A percentile compares a stretch with the other conserved stretches of the same genome.
Evolutionary conservation across 495 filamentous ascomycete genomes (phyloP).

Genomic region (Acidiella bohemica): DNA sequence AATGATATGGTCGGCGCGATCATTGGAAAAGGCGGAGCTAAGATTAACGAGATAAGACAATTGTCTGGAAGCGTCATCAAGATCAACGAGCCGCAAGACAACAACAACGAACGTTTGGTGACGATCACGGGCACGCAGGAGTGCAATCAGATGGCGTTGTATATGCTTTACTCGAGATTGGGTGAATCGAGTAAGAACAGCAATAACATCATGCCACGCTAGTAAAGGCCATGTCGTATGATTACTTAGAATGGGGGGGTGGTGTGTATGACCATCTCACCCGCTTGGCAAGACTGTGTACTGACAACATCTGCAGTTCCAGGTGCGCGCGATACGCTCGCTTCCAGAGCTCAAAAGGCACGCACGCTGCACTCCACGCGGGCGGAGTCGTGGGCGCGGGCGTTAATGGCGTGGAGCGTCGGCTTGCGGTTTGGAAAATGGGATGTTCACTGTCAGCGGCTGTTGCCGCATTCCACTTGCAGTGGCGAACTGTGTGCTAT

Average conservation of each 20-base stretch:
- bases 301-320: too few species aligned
- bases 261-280: too few species aligned
- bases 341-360: too few species aligned
- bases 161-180: slow-evolving; percentile 95
- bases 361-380: too few species aligned
- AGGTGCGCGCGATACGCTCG: too few species aligned
- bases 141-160: slow-evolving; percentile 97
- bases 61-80: slow-evolving; percentile 97
- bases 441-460: slow-evolving; percentile 1
- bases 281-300: too few species aligned
- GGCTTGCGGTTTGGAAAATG: too few species aligned
- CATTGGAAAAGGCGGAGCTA: slow-evolving; percentile 94
- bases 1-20: slow-evolving; percentile 99
- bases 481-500: too few species aligned
- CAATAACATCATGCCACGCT: slow-evolving; percentile 15
- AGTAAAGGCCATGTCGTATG: too few species aligned
- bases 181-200: slow-evolving; percentile 47
- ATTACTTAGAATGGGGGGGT: too few species aligned
- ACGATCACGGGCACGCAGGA: slow-evolving; percentile 96
- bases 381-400: too few species aligned
- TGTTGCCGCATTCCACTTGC: slow-evolving; percentile 11
- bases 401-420: too few species aligned
- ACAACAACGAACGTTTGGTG: slow-evolving; percentile 93
- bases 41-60: slow-evolving; percentile 98
- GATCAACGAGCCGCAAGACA: slow-evolving; percentile 98